Conservation (phyloP, 1,284 basidiomycete genomes). For the Pseudozyma thailandica region DNA sequence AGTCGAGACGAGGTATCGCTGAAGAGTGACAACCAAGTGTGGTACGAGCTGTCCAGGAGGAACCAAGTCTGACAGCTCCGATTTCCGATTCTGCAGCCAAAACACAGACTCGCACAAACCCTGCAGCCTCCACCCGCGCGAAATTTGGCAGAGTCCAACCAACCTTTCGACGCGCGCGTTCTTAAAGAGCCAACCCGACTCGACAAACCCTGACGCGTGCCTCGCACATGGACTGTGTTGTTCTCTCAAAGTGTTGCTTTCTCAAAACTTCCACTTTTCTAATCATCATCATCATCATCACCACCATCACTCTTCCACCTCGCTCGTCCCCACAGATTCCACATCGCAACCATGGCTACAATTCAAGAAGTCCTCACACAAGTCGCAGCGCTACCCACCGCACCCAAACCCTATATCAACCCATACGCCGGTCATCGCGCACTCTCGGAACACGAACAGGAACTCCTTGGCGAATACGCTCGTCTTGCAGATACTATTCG, state of each 20-base stretch:
- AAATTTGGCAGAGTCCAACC: background rate
- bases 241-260: conserved; percentile 26
- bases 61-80: background rate
- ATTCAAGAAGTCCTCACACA: conserved; percentile 46
- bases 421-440: conserved; percentile 61
- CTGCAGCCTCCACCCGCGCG: background rate
- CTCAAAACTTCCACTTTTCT: background rate
- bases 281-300: conserved; percentile 7
- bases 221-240: conserved; percentile 27
- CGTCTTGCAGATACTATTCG: conserved; percentile 60
- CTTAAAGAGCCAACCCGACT: background rate
- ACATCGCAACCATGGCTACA: conserved; percentile 25
- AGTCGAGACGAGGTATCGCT: background rate
- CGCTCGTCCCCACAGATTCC: background rate
- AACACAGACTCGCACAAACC: conserved; percentile 1
- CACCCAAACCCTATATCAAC: conserved; percentile 50
- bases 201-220: background rate
- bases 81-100: conserved; percentile 1
- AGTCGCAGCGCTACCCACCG: conserved; percentile 36
- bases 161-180: conserved; percentile 8
- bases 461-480: conserved; percentile 64
- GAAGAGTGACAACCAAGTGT: background rate
- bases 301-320: background rate
- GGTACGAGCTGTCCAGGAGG: too few species aligned
- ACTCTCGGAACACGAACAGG: conserved; percentile 55